Percentiles rank a stretch among this genome's conserved stretches.
Evolutionary conservation across 139 green algal genomes (phyloP).

Genomic region (Limnomonas spitsbergensis): DNA sequence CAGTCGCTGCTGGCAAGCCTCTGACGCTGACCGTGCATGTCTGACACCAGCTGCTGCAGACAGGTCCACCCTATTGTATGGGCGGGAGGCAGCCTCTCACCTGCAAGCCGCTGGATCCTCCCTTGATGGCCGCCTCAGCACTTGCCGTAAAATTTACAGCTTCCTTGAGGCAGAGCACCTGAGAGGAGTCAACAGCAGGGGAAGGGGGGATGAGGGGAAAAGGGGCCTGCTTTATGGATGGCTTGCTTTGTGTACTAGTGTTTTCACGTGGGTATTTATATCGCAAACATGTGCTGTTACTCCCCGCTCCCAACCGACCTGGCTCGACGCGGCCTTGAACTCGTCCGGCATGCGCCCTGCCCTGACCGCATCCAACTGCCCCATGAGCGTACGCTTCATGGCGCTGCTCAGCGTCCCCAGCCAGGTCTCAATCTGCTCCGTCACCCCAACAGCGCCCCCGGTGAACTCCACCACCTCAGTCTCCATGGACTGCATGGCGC

Average conservation of each 20-base stretch:
- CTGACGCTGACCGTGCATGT: no score
- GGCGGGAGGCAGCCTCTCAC: no score
- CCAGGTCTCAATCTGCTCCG: slow-evolving; percentile 46
- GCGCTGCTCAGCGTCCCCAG: slow-evolving; percentile 46
- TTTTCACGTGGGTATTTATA: no score
- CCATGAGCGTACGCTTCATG: slow-evolving; percentile 53
- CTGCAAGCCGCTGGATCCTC: slow-evolving; percentile 5
- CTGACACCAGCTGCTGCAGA: no score
- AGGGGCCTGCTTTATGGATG: no score
- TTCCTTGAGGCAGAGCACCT: slow-evolving; percentile 63
- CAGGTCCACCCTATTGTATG: no score
- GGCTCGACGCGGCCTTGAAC: slow-evolving; percentile 48
- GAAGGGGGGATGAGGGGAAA: no score
- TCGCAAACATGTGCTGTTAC: no score
- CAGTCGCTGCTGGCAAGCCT: no score
- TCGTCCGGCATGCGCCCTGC: slow-evolving; percentile 37
- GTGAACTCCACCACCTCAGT: slow-evolving; percentile 64
- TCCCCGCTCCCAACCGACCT: no score
- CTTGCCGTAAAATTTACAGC: slow-evolving; percentile 32
- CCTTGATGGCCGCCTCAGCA: slow-evolving; percentile 42
- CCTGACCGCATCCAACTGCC: slow-evolving; percentile 35
- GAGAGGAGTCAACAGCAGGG: no score
- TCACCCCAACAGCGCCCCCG: slow-evolving; percentile 45
- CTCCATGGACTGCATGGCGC: slow-evolving; percentile 59
- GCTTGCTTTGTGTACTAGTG: no score